Base-by-base conservation (phyloP, 1,284 basidiomycete species). In the Leccinum griseonigrum region DNA sequence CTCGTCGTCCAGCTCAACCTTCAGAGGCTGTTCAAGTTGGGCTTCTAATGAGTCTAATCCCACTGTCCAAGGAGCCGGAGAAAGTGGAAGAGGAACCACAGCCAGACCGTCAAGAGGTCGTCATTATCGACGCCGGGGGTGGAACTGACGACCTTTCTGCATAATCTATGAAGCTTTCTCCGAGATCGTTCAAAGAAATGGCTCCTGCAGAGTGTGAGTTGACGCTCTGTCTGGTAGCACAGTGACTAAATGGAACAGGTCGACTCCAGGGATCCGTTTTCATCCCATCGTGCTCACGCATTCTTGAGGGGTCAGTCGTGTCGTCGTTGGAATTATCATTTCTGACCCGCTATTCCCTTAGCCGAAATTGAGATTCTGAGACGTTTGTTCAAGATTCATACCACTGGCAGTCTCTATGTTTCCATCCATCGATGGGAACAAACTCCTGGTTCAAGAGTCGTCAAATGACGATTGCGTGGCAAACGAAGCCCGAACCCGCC, bases 71-170 rank as follows among this genome's bases (percentile, higher is more conserved):
- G 22, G 61, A 62, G 0, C 7, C 69, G 18, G 70, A 70, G 0
- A 57, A 68, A 6, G 59, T 14, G 1, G 63, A 57, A 4, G 64
- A 60, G 5, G 40, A 43, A 43, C 40, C 40, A 43, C 59, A 61
- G 1, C 22, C 56, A 7, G 69, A 69, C 8, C 75, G 76, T 3
- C 64, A 77, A 28, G 81, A 79, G 0, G 71, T 85, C 8, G 70
- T 84, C 28, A 77, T 87, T 34, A 78, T 86, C 46, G 84, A 85
- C 65, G 66, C 66, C 1, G 84, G 84, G 2, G 82, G 83, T 13
- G 84, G 84, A 1, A 85, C 83, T 63, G 79, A 85, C 26, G 84
- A 85, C 60, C 68, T 85, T 48, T 83, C 82, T 60, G 76, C 81
- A 0, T 85, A 84, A 60, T 73, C 66, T 40, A 70, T 68, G 59